Percentiles rank a stretch among this genome's conserved stretches.
These are phyloP conservation scores for Mycena vulgaris DNA, from an alignment of 768 basidiomycete genomes.

Conservation along the genomic window DNA sequence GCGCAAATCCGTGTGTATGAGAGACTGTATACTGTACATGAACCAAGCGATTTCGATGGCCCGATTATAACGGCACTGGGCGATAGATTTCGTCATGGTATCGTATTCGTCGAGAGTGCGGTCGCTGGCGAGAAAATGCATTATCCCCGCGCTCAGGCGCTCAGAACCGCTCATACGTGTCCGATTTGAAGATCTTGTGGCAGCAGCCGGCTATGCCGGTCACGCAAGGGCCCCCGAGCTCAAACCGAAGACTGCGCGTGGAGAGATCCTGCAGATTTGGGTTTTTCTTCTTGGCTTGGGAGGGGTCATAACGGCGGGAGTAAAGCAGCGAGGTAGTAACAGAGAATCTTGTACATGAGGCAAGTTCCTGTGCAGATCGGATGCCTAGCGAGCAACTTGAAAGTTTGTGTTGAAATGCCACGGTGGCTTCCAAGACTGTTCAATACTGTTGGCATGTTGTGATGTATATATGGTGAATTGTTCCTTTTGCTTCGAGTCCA, in stretches of 20 bases:
- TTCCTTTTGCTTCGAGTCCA: too few species aligned
- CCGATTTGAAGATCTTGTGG: conserved; percentile 7
- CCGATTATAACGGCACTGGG: conserved; percentile 8
- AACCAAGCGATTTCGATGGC: too few species aligned
- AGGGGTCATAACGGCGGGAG: background rate
- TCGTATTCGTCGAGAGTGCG: conserved; percentile 12
- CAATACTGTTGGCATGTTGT: too few species aligned
- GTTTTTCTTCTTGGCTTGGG: background rate
- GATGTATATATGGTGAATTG: too few species aligned
- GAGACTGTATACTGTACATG: too few species aligned
- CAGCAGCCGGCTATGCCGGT: conserved; percentile 14
- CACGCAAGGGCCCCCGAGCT: conserved; percentile 11
- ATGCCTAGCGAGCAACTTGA: too few species aligned
- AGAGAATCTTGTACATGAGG: too few species aligned
- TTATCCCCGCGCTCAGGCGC: conserved; percentile 11
- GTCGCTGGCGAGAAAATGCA: conserved; percentile 10
- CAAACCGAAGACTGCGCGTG: conserved; percentile 5
- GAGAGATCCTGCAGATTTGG: conserved; percentile 8
- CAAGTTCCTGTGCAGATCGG: too few species aligned
- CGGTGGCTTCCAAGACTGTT: too few species aligned
- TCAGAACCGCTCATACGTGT: background rate
- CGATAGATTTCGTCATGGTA: background rate
- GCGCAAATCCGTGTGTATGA: too few species aligned
- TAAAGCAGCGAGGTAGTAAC: too few species aligned
- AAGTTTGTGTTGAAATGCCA: too few species aligned